A percentile compares a stretch with the other conserved stretches of the same genome.
phyloP scores from a whole-genome alignment of 176 grass and related monocot species.

The Triticum dicoccoides region DNA sequence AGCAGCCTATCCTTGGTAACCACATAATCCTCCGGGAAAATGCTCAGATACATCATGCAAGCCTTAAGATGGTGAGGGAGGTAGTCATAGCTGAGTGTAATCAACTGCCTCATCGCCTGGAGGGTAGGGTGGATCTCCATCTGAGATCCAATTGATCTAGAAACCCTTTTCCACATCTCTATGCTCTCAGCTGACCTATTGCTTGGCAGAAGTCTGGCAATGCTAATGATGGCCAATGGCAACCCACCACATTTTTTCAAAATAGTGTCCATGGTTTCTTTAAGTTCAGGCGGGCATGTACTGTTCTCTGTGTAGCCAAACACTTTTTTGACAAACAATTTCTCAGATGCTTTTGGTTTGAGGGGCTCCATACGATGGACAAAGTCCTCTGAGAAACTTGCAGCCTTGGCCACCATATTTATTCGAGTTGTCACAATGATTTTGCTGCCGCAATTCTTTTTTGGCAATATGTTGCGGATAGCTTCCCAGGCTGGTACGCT shows the following conservation, averaged over 20 bases:
- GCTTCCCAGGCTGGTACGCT: too few relatives aligned
- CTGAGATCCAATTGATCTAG: not conserved
- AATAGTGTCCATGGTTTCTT: accelerated
- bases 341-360: too few relatives aligned
- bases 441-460: too few relatives aligned
- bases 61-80: slow-evolving; percentile 9
- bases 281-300: not conserved
- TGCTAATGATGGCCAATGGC: not conserved
- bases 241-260: not conserved
- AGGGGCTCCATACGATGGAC: too few relatives aligned
- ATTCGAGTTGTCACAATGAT: too few relatives aligned
- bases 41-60: not conserved
- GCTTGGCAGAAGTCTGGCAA: not conserved
- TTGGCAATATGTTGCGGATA: too few relatives aligned
- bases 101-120: not conserved
- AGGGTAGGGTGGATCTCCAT: not conserved
- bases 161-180: not conserved
- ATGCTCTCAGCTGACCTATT: not conserved
- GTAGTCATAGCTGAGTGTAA: not conserved
- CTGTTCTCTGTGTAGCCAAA: not conserved
- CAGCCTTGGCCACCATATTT: too few relatives aligned
- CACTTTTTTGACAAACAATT: not conserved
- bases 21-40: too few relatives aligned
- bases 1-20: too few relatives aligned
- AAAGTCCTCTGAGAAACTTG: too few relatives aligned